Percentiles rank a stretch among this genome's conserved stretches.
These are phyloP conservation scores for Entonaema liquescens DNA, from an alignment of 495 filamentous ascomycete genomes.

Conservation along the genomic window DNA sequence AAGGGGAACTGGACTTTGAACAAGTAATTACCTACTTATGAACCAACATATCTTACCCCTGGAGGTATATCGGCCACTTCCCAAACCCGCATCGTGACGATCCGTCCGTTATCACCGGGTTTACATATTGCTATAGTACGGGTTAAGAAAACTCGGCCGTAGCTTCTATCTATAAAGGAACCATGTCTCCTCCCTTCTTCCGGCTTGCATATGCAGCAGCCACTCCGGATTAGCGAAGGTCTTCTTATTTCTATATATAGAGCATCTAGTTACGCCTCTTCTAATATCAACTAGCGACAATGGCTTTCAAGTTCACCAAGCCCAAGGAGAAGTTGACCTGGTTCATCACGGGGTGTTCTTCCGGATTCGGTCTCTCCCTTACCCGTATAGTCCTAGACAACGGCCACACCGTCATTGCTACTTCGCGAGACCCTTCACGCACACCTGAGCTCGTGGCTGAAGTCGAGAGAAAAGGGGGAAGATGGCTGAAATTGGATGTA, in stretches of 20 bases:
- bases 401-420: constrained; percentile 60
- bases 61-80: not conserved
- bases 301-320: constrained; percentile 23
- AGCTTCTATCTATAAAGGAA: not conserved
- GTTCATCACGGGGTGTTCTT: constrained; percentile 64
- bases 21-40: no score
- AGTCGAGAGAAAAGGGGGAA: constrained; percentile 53
- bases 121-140: not conserved
- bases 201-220: not conserved
- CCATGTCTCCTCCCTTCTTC: not conserved
- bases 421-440: constrained; percentile 55
- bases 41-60: not conserved
- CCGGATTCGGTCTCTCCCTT: constrained; percentile 58
- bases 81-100: not conserved
- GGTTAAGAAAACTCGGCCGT: not conserved
- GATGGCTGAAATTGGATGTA: constrained; percentile 57
- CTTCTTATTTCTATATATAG: not conserved
- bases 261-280: not conserved
- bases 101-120: not conserved
- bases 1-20: not conserved
- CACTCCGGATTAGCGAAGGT: not conserved
- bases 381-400: constrained; percentile 48
- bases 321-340: constrained; percentile 46
- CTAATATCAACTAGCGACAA: not conserved
- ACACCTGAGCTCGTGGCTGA: constrained; percentile 54